Evolutionary conservation across 1,139 yeast genomes (phyloP).

Genomic region (Saccharomyces hybrid): DNA sequence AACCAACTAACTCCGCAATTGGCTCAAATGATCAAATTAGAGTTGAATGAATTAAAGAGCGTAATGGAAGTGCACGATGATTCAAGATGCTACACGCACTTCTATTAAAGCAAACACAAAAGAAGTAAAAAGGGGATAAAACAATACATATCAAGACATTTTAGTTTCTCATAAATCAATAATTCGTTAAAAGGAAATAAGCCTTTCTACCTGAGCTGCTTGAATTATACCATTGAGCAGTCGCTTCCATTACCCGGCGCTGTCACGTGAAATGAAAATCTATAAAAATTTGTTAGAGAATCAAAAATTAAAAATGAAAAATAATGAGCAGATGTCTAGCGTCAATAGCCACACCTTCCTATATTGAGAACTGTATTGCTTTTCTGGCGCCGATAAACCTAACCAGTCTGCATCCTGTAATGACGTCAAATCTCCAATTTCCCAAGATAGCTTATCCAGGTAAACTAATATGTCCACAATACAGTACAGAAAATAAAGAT

Average conservation of each 20-base stretch:
- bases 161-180: neutral
- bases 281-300: neutral
- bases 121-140: neutral
- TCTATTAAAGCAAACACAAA: conserved; percentile 39
- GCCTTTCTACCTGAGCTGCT: too few species aligned
- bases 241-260: neutral
- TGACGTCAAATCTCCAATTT: conserved; percentile 16
- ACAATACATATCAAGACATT: conserved; percentile 1
- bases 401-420: neutral
- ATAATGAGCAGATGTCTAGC: neutral
- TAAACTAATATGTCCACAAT: conserved; percentile 48
- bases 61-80: conserved; percentile 78
- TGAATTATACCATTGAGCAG: neutral
- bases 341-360: neutral
- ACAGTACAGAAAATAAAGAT: conserved; percentile 26
- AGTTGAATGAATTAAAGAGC: conserved; percentile 67
- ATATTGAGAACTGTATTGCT: neutral
- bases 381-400: neutral
- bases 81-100: conserved; percentile 77
- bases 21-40: conserved; percentile 84
- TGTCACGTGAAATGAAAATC: neutral
- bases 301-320: neutral
- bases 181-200: neutral
- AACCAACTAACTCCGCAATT: conserved; percentile 81
- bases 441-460: conserved; percentile 66